Percentiles rank a stretch among this genome's conserved stretches.
Conservation (phyloP, 352 stramenopile genomes). For the Plasmopara muralis region DNA sequence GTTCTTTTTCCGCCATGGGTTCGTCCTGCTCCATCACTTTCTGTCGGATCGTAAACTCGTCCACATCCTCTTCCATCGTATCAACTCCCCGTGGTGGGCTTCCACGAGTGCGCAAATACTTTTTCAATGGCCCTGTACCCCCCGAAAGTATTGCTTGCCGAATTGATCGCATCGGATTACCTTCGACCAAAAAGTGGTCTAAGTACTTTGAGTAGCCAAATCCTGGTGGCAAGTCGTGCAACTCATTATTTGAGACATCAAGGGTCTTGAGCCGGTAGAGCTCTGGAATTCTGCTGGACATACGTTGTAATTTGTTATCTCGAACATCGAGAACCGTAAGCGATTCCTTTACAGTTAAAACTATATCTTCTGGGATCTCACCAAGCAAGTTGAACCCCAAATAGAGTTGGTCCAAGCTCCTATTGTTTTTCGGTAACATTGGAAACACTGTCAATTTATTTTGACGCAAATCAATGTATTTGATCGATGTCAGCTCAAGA, state of each 20-base stretch:
- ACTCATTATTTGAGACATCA: conserved; percentile 80
- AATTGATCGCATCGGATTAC: conserved; percentile 72
- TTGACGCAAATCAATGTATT: conserved; percentile 66
- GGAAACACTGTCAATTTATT: conserved; percentile 66
- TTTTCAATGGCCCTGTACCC: conserved; percentile 69
- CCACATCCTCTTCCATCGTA: conserved; percentile 56
- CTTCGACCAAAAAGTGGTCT: conserved; percentile 65
- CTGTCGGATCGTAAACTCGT: conserved; percentile 54
- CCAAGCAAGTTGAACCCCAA: conserved; percentile 64
- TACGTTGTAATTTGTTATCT: conserved; percentile 65
- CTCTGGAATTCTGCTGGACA: conserved; percentile 53
- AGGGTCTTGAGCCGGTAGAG: conserved; percentile 73
- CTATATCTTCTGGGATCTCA: conserved; percentile 31
- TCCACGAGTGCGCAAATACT: conserved; percentile 74
- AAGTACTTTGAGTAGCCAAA: conserved; percentile 75
- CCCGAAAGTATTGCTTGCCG: conserved; percentile 53
- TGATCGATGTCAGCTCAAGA: conserved; percentile 26
- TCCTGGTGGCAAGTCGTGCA: conserved; percentile 58
- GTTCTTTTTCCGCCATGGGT: conserved; percentile 20
- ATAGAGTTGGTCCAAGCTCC: conserved; percentile 61
- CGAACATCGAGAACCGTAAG: conserved; percentile 70
- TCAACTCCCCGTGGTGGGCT: conserved; percentile 54
- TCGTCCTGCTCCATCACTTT: conserved; percentile 37
- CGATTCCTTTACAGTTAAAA: conserved; percentile 50
- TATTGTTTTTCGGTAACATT: conserved; percentile 31